These are phyloP conservation scores for Tranzscheliella williamsii DNA, from an alignment of 1,284 basidiomycete genomes.

Conservation along the genomic window DNA sequence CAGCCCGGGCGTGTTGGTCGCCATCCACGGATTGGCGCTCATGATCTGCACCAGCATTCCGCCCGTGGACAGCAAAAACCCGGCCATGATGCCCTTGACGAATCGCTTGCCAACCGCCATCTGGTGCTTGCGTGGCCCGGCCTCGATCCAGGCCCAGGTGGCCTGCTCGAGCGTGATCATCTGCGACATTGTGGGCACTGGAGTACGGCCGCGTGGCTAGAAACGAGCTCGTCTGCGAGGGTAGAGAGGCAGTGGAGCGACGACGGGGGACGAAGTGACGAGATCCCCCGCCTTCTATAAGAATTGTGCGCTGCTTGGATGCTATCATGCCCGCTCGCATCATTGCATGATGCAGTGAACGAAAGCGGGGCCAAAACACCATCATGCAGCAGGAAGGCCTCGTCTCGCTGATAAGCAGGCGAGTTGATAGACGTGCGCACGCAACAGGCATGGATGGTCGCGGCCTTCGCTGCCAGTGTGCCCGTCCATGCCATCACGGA, in stretches of 20 bases:
- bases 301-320: too few relatives aligned
- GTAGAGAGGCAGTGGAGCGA: neutral
- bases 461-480: too few relatives aligned
- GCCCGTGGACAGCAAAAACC: slow-evolving; percentile 44
- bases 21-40: slow-evolving; percentile 43
- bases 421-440: too few relatives aligned
- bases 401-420: too few relatives aligned
- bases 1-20: slow-evolving; percentile 43
- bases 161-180: slow-evolving; percentile 50
- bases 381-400: too few relatives aligned
- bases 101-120: slow-evolving; percentile 38
- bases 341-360: too few relatives aligned
- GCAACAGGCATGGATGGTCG: too few relatives aligned
- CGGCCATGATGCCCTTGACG: slow-evolving; percentile 44
- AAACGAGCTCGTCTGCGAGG: neutral
- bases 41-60: slow-evolving; percentile 49
- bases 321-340: too few relatives aligned
- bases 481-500: too few relatives aligned
- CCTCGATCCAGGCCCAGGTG: slow-evolving; percentile 49
- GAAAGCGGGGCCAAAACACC: too few relatives aligned
- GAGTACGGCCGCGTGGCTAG: neutral
- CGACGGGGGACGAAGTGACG: too few relatives aligned
- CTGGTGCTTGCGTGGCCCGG: slow-evolving; percentile 38
- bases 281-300: too few relatives aligned
- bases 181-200: slow-evolving; percentile 27